Evolutionary conservation across 805 yeast species (phyloP), one percentile per base, ranked within the genome.

Genomic region (Candida montana): DNA sequence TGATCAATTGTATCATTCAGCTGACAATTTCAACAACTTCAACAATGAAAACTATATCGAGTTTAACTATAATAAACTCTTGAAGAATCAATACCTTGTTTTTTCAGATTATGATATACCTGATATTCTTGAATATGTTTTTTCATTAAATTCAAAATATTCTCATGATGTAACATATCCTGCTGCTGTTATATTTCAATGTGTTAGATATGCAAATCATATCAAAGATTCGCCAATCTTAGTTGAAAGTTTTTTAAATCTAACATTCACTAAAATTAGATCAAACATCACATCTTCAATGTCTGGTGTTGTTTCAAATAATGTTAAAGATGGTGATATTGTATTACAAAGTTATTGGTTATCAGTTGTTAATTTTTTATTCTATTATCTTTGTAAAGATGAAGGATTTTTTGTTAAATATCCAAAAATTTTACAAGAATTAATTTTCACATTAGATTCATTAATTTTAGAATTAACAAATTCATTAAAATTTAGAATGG

Each of bases 341-440:
- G 84, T 84, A 15, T 57, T 72, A 31, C 72, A 82, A 47, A 82
- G 95, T 38, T 91, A 88, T 59, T 93, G 98, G 98, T 73, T 93
- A 29, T 80, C 95, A 5, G 82, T 84, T 20, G 58, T 84, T 34
- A 84, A 85, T 45, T 80, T 85, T 50, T 64, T 91, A 38, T 81
- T 83, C 54, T 91, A 83, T 59, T 91, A 87, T 61, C 57, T 91
- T 27, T 67, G 77, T 33, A 78, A 84, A 46, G 93, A 83, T 54
- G 82, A 77, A 12, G 61, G 65, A 0, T 71, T 82, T 40, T 79
- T 77, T 58, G 53, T 59, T 18, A 65, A 64, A 36, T 74, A 79
- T 46, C 88, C 90, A 2, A 57, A 63, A 13, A 63, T 80, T 24
- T 57, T 84, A 37, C 88, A 82, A 53, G 87, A 80, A 37, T 33